phyloP scores from a whole-genome alignment of 2,329 filamentous ascomycete genomes.

The Fragosphaeria purpurea region DNA sequence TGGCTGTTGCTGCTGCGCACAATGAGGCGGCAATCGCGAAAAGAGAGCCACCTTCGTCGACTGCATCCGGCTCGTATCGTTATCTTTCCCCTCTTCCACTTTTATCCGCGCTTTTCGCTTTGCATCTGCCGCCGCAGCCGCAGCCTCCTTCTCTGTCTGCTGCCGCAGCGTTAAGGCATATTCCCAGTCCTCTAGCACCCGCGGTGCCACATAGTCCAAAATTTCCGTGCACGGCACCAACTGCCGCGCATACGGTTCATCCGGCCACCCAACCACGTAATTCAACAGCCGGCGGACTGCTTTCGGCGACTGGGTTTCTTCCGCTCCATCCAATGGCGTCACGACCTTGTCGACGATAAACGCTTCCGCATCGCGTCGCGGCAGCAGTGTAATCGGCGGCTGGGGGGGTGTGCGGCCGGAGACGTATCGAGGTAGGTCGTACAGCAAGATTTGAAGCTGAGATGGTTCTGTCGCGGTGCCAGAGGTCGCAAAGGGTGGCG shows the following conservation, averaged over 20 bases:
- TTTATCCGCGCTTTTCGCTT: neutral
- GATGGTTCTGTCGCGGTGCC: neutral
- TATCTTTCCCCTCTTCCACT: neutral
- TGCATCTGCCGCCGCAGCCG: neutral
- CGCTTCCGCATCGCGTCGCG: constrained; percentile 42
- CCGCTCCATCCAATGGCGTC: constrained; percentile 23
- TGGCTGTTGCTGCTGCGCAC: too few relatives aligned
- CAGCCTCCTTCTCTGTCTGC: constrained; percentile 21
- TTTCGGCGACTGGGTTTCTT: constrained; percentile 12
- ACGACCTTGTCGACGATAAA: constrained; percentile 46
- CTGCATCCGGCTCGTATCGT: too few relatives aligned
- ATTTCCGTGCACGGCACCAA: constrained; percentile 37
- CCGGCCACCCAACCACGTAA: constrained; percentile 46
- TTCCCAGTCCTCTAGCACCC: constrained; percentile 48
- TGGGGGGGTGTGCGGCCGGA: constrained; percentile 38
- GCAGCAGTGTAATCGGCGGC: constrained; percentile 37
- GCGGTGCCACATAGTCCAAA: constrained; percentile 49
- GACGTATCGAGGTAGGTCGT: constrained; percentile 27
- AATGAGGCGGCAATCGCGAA: too few relatives aligned
- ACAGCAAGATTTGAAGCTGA: constrained; percentile 23
- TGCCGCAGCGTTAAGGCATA: constrained; percentile 33
- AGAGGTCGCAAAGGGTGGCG: neutral
- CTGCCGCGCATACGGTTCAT: constrained; percentile 36
- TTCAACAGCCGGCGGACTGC: constrained; percentile 31
- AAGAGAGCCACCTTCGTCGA: too few relatives aligned